phyloP scores from a whole-genome alignment of 306 rosid species.

The Rosa lucieae region DNA sequence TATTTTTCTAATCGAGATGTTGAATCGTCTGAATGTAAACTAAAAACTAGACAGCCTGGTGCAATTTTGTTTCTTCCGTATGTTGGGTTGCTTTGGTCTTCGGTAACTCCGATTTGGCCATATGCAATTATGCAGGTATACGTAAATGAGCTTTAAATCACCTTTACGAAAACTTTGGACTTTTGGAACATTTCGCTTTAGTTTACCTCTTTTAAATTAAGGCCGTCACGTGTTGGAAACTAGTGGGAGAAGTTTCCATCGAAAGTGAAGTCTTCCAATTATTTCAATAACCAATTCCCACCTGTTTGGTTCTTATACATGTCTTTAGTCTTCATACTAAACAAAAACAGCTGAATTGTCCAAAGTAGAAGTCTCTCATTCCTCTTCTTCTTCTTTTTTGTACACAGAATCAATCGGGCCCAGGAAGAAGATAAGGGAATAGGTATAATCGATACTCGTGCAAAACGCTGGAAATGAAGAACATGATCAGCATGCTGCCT shows the following conservation, averaged over 20 bases:
- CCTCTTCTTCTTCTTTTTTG: neutral
- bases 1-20: no score
- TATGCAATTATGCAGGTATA: no score
- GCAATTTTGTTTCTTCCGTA: no score
- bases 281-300: neutral
- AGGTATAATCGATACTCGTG: neutral
- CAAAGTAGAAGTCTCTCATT: neutral
- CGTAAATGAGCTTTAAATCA: no score
- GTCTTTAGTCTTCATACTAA: neutral
- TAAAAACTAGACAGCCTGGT: no score
- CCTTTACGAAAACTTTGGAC: no score
- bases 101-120: neutral
- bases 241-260: neutral
- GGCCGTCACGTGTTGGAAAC: neutral
- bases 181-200: no score
- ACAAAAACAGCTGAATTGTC: neutral
- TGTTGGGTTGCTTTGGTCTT: no score
- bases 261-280: neutral
- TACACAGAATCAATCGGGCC: neutral
- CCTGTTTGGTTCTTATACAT: neutral
- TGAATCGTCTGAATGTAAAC: no score
- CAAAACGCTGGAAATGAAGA: neutral
- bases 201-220: neutral
- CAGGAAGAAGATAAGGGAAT: neutral
- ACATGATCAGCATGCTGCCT: neutral